Base-by-base conservation (phyloP, 2,329 filamentous ascomycete genomes). In the Fonsecaea pugnacius region DNA sequence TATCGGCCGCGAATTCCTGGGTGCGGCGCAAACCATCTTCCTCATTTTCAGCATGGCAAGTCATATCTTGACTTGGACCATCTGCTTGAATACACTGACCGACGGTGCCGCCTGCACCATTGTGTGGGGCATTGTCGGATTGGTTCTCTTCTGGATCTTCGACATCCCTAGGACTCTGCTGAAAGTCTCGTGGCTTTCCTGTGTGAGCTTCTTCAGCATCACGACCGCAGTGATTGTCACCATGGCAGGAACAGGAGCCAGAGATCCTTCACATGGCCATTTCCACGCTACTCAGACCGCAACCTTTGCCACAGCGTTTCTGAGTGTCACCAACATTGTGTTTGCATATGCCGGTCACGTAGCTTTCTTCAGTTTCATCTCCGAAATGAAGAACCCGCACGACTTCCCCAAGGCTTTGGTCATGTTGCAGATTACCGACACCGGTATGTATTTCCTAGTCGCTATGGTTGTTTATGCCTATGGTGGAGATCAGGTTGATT, bases 271-370 rank as follows among this genome's bases (percentile, higher is more conserved):
- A 16, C 50, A 92, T 93, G 71, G 70, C 6, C 73, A 73, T 32
- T 73, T 80, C 43, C 70, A 76, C 18, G 75, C 77, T 21, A 75
- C 77, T 14, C 75, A 76, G 21, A 67, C 79, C 1, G 74, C 84
- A 1, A 76, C 76, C 36, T 79, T 89, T 43, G 78, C 80, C 52
- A 79, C 84, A 51, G 86, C 79, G 21, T 88, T 89, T 72, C 80
- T 86, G 14, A 83, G 85, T 18, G 82, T 89, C 52, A 82, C 80
- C 72, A 91, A 91, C 77, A 91, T 92, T 59, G 82, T 90, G 65
- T 86, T 91, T 65, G 88, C 89, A 62, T 92, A 89, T 78, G 81
- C 86, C 60, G 86, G 86, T 36, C 87, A 89, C 71, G 85, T 87
- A n/a, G 87, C 86, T 66, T 90, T 90, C 78, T 89, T 89, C 75